Evolutionary conservation across 2,329 filamentous ascomycete genomes (phyloP), one percentile per base, ranked within the genome.

Genomic region (Aspergillus sergii): DNA sequence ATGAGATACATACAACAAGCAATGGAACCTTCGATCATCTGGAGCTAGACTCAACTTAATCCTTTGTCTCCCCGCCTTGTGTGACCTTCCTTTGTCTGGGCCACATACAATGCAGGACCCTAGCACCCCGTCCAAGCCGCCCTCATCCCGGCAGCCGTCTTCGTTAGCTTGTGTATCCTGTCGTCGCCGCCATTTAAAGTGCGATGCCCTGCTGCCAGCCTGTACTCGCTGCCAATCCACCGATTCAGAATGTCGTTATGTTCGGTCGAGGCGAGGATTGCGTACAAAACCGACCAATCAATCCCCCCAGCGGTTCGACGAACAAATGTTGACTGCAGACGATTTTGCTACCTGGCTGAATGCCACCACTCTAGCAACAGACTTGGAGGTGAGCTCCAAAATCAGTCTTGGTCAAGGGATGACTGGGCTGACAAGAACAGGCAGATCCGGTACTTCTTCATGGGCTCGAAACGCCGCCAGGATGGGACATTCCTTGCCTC

Each of bases 161-260:
- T 64, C 69, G n/a, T 57, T 71, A 12, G 69, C 69, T 10, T 73
- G 71, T 54, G 39, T 73, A 12, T 63, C 67, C 8, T 73, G 72
- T 58, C 76, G 73, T 28, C 73, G 68, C 66, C 77, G 73, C 58
- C 78, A 77, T 72, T 75, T 82, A 39, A 81, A 80, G 72, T 83
- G 80, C 63, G 81, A 82, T 67, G 81, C 78, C 56, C 76, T 73
- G 43, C 75, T 77, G 66, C 80, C 81, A 14, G 70, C 71, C 19
- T 82, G 80, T 62, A 73, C 71, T 63, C 78, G 80, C 30, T 82
- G 81, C 68, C 68, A 71, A 43, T 69, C 72, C 23, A 77, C 80
- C 58, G 74, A 76, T 50, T 80, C 79, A 54, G 75, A 80, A 41
- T 84, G 81, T 62, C 79, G 77, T 61, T 83, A 83, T 67, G 76